Evolutionary conservation across 148 eudicot genomes (phyloP).

Genomic region (Camellia lanceoleosa): DNA sequence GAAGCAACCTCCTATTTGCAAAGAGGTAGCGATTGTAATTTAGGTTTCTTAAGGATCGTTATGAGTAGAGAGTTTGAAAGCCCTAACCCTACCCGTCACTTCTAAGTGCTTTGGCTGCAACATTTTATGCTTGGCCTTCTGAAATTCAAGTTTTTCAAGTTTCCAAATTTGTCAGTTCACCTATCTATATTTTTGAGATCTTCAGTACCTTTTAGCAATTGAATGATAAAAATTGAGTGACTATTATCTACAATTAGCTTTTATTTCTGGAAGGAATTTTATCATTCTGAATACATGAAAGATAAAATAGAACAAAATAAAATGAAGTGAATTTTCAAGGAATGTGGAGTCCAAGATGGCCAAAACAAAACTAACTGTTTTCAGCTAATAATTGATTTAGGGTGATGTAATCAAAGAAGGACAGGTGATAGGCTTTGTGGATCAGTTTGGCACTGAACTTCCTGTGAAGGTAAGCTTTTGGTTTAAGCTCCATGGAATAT

Average conservation of each 20-base stretch:
- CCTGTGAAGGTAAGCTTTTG: conserved; percentile 68
- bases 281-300: too few species aligned
- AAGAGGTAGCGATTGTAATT: conserved; percentile 49
- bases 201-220: neutral
- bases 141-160: conserved; percentile 10
- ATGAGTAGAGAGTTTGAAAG: neutral
- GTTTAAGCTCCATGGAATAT: neutral
- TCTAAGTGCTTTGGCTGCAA: neutral
- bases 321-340: neutral
- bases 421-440: conserved; percentile 76
- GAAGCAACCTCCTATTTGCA: conserved; percentile 68
- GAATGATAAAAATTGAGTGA: neutral
- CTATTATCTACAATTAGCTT: neutral
- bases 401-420: conserved; percentile 93
- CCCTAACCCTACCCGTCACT: neutral
- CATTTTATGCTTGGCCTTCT: neutral
- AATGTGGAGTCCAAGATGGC: neutral
- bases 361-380: neutral
- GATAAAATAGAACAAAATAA: too few species aligned
- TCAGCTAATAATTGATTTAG: conserved; percentile 25
- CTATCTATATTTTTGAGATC: neutral
- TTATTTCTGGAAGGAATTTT: neutral
- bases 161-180: neutral
- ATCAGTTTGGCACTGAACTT: conserved; percentile 78
- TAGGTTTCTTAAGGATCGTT: neutral